phyloP scores from a whole-genome alignment of 805 yeast genomes.

The Yamadazyma sp. region DNA sequence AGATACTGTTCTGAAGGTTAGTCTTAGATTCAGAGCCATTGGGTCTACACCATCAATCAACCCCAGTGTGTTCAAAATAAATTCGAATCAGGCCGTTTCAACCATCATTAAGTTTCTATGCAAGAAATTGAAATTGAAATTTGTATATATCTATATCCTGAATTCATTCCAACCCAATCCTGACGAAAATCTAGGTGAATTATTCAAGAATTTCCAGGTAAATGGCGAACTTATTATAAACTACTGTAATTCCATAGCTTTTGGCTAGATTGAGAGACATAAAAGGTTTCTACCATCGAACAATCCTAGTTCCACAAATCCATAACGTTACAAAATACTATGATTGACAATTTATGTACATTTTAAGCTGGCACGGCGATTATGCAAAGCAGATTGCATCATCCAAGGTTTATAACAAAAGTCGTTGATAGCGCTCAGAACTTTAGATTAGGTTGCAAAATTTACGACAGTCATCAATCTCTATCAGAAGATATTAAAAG shows the following conservation, averaged over 20 bases:
- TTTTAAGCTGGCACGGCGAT: too few species aligned
- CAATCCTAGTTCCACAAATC: too few species aligned
- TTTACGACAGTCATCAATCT: too few species aligned
- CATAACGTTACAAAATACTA: too few species aligned
- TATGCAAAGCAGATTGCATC: too few species aligned
- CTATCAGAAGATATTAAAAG: too few species aligned
- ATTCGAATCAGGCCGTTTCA: constrained; percentile 44
- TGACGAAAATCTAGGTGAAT: constrained; percentile 34
- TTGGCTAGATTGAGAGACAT: constrained; percentile 26
- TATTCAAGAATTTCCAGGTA: constrained; percentile 26
- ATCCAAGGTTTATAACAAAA: too few species aligned
- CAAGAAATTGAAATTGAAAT: constrained; percentile 29
- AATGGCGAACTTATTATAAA: constrained; percentile 35
- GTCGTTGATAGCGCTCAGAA: too few species aligned
- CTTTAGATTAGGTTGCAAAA: too few species aligned
- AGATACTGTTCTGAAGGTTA: too few species aligned
- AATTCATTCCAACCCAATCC: constrained; percentile 42
- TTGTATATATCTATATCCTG: constrained; percentile 33
- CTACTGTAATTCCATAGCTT: constrained; percentile 39
- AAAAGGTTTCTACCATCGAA: too few species aligned
- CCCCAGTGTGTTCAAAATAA: constrained; percentile 51
- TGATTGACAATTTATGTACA: too few species aligned
- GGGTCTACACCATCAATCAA: constrained; percentile 52
- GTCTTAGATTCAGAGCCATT: constrained; percentile 55
- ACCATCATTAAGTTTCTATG: constrained; percentile 45